Evolutionary conservation across 208 protist species (phyloP).

Genomic region (Lotmaria passim): DNA sequence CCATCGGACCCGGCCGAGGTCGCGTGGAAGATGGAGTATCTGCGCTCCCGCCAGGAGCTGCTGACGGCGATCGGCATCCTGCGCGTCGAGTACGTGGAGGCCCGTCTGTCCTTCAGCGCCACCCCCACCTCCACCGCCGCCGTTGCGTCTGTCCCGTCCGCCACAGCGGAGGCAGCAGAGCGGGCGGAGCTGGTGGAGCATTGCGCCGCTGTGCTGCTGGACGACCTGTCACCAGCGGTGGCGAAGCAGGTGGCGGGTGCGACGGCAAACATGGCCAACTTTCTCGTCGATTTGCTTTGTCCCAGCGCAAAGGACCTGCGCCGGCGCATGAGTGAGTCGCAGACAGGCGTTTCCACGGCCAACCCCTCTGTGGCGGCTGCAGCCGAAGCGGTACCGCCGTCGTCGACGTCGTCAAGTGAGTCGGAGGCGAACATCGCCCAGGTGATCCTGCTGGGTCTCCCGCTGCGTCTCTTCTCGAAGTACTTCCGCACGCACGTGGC

Average conservation of each 20-base stretch:
- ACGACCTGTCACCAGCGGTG: conserved; percentile 6
- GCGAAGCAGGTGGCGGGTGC: conserved; percentile 7
- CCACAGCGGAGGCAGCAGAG: conserved; percentile 12
- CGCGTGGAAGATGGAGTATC: conserved; percentile 69
- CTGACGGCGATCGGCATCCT: conserved; percentile 62
- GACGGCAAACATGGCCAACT: conserved; percentile 20
- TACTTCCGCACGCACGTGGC: conserved; percentile 62
- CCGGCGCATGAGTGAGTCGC: conserved; percentile 4
- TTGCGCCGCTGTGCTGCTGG: conserved; percentile 21
- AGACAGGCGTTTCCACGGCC: no score
- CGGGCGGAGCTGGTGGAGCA: conserved; percentile 20
- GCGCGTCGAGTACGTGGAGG: conserved; percentile 65
- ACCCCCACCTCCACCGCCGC: background rate
- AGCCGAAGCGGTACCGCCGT: no score
- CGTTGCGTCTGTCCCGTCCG: background rate
- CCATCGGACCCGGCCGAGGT: conserved; percentile 28
- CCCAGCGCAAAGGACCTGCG: conserved; percentile 13
- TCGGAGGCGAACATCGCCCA: conserved; percentile 59
- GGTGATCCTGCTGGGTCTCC: conserved; percentile 83
- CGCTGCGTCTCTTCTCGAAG: conserved; percentile 62
- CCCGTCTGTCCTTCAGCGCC: conserved; percentile 25
- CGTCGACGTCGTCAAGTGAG: background rate
- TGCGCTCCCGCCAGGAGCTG: conserved; percentile 43
- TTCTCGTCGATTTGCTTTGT: conserved; percentile 30
- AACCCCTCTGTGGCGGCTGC: no score